Conservation (phyloP, 2,329 filamentous ascomycete species). For the Talaromyces sp. region DNA sequence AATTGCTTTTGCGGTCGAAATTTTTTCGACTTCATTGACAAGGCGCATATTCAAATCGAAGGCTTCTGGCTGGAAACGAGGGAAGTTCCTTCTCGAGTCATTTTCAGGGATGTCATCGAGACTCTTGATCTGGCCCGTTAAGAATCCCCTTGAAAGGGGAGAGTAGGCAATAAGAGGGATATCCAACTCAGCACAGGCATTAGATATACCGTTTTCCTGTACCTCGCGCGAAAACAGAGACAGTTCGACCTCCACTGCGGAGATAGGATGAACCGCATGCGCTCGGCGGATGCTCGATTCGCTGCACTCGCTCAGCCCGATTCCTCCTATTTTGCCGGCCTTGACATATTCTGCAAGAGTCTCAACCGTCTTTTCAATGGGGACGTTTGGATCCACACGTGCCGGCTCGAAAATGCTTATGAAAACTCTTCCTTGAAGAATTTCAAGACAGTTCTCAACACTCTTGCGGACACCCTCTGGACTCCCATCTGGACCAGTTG, state of each 20-base stretch:
- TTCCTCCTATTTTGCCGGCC: conserved; percentile 40
- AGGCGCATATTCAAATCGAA: conserved; percentile 48
- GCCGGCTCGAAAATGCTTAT: conserved; percentile 58
- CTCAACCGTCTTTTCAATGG: conserved; percentile 43
- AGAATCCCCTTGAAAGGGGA: conserved; percentile 54
- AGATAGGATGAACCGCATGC: conserved; percentile 1
- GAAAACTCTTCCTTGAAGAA: conserved; percentile 36
- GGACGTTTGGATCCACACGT: conserved; percentile 49
- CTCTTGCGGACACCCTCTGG: conserved; percentile 51
- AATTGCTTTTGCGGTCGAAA: conserved; percentile 40
- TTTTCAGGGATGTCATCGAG: conserved; percentile 43
- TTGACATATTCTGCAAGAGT: conserved; percentile 33
- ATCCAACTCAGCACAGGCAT: conserved; percentile 23
- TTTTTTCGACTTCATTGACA: conserved; percentile 38
- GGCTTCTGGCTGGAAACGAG: conserved; percentile 48
- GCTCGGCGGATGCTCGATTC: conserved; percentile 36
- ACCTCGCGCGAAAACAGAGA: conserved; percentile 1
- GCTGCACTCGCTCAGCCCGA: conserved; percentile 40
- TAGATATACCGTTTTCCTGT: conserved; percentile 3
- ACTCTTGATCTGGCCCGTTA: conserved; percentile 46
- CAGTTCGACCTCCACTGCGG: conserved; percentile 1
- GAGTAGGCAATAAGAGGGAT: conserved; percentile 58
- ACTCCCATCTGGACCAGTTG: conserved; percentile 43
- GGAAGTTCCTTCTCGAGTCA: conserved; percentile 38
- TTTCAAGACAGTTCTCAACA: conserved; percentile 51